phyloP scores from a whole-genome alignment of 78 protist genomes.

The Chrysochromulina parva region DNA sequence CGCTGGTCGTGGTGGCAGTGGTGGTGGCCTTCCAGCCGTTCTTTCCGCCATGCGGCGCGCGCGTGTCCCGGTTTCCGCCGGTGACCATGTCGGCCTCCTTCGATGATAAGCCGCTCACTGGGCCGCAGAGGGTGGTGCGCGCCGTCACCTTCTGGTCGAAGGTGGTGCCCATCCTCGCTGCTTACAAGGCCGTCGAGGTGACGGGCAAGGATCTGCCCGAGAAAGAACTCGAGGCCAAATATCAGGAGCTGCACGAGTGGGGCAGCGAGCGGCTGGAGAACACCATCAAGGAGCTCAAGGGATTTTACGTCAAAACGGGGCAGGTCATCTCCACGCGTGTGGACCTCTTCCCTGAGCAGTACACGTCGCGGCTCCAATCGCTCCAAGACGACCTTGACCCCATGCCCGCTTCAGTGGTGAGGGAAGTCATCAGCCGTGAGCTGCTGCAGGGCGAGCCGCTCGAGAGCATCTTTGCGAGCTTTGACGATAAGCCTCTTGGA shows the following conservation, averaged over 20 bases:
- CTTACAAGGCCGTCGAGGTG: not conserved
- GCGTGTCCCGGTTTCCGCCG: no score
- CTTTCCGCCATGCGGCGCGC: no score
- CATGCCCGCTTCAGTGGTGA: not conserved
- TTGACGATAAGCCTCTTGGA: slow-evolving; percentile 13
- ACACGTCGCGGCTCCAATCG: not conserved
- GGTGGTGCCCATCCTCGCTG: not conserved
- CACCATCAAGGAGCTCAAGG: not conserved
- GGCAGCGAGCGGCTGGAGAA: not conserved
- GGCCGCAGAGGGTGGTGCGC: not conserved
- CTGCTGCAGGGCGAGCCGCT: slow-evolving; percentile 1
- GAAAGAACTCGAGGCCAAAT: not conserved
- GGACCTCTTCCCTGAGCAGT: slow-evolving; percentile 37
- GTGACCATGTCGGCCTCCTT: no score
- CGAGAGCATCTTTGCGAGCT: not conserved
- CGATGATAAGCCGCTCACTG: no score
- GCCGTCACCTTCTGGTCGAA: slow-evolving; percentile 8
- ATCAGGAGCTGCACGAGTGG: slow-evolving; percentile 19
- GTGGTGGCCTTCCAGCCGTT: no score
- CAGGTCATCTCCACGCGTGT: slow-evolving; percentile 34
- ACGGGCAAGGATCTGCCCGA: not conserved
- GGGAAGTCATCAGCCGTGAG: not conserved
- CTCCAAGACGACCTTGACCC: slow-evolving; percentile 39
- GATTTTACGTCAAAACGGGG: slow-evolving; percentile 31
- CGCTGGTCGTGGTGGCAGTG: no score